Percentiles rank a stretch among this genome's conserved stretches.
Conservation (phyloP, 2,329 filamentous ascomycete species). For the Scleromitrula shiraiana region DNA sequence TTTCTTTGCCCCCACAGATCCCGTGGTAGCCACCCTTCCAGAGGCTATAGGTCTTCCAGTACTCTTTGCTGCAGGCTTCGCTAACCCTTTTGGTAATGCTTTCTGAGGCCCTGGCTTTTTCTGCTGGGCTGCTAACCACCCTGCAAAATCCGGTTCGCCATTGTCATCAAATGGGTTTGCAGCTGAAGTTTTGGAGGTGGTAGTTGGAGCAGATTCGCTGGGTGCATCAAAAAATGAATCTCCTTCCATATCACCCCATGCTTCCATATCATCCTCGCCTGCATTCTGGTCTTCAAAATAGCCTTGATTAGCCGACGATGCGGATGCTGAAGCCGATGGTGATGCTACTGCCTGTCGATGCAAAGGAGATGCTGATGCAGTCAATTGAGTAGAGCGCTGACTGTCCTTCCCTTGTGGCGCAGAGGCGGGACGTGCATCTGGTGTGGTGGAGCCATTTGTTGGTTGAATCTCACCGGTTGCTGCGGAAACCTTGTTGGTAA, state of each 20-base stretch:
- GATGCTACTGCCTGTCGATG: slow-evolving; percentile 53
- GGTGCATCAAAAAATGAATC: slow-evolving; percentile 39
- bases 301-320: slow-evolving; percentile 39
- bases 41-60: slow-evolving; percentile 26
- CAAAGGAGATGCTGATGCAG: slow-evolving; percentile 48
- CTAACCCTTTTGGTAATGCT: slow-evolving; percentile 73
- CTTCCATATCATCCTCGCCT: slow-evolving; percentile 55
- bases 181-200: slow-evolving; percentile 23
- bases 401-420: slow-evolving; percentile 34
- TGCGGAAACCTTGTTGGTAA: slow-evolving; percentile 84
- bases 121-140: slow-evolving; percentile 84
- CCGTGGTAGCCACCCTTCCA: slow-evolving; percentile 32
- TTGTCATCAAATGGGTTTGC: slow-evolving; percentile 65
- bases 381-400: slow-evolving; percentile 29
- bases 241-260: slow-evolving; percentile 63
- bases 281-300: slow-evolving; percentile 49
- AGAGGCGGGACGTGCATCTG: slow-evolving; percentile 35
- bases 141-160: slow-evolving; percentile 89
- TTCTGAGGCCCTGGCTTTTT: slow-evolving; percentile 52
- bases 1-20: slow-evolving; percentile 28
- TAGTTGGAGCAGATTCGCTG: slow-evolving; percentile 14
- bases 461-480: slow-evolving; percentile 79
- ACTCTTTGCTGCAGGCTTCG: slow-evolving; percentile 43
- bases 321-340: slow-evolving; percentile 38
- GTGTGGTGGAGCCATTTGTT: slow-evolving; percentile 36